Evolutionary conservation across 805 yeast genomes (phyloP).

Genomic region (Pichia californica): DNA sequence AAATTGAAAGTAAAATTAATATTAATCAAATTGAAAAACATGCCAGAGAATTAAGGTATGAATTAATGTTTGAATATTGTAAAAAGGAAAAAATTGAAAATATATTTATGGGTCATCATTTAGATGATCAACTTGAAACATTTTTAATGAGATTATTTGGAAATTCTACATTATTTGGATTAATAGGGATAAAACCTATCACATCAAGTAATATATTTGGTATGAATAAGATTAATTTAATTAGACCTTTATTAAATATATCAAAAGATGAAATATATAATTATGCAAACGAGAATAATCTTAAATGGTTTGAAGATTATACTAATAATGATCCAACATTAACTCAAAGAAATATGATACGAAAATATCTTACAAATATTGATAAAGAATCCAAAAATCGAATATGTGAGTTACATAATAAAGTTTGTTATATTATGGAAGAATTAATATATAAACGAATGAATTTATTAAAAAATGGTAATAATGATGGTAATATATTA

Average conservation of each 20-base stretch:
- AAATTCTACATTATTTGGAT: slow-evolving; percentile 48
- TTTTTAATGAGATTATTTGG: slow-evolving; percentile 46
- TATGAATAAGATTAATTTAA: slow-evolving; percentile 11
- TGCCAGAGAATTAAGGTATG: slow-evolving; percentile 52
- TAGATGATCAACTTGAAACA: slow-evolving; percentile 70
- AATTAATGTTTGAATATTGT: slow-evolving; percentile 38
- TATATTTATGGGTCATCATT: slow-evolving; percentile 61
- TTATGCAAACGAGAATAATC: slow-evolving; percentile 34
- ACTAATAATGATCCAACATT: slow-evolving; percentile 50
- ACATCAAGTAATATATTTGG: neutral
- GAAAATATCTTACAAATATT: slow-evolving; percentile 25
- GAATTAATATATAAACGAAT: slow-evolving; percentile 17
- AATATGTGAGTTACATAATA: slow-evolving; percentile 10
- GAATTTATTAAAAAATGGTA: slow-evolving; percentile 9
- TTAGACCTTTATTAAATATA: slow-evolving; percentile 49
- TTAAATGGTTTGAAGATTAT: slow-evolving; percentile 66
- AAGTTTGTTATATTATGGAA: slow-evolving; percentile 11
- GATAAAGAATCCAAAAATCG: neutral
- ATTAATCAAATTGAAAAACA: slow-evolving; percentile 37
- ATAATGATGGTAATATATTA: neutral
- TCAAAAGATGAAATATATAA: slow-evolving; percentile 39
- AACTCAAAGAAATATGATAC: slow-evolving; percentile 52
- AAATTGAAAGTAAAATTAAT: slow-evolving; percentile 15
- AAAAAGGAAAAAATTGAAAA: slow-evolving; percentile 24
- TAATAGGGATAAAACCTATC: slow-evolving; percentile 41